These are phyloP conservation scores for Epichloe baconii DNA, from an alignment of 2,329 filamentous ascomycete genomes.

Conservation along the genomic window DNA sequence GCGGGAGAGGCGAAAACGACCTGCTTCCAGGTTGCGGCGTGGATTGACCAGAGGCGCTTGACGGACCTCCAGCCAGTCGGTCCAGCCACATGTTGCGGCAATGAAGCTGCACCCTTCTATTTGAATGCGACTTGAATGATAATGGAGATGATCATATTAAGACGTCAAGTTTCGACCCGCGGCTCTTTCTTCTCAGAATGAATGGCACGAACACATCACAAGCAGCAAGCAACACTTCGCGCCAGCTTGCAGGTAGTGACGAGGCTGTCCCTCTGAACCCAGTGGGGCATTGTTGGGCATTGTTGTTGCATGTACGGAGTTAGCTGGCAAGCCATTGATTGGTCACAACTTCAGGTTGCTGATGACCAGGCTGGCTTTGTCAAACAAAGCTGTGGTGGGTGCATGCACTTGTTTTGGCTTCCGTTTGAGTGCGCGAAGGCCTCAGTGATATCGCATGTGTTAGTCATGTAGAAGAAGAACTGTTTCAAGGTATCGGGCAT, in stretches of 20 bases:
- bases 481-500: no score
- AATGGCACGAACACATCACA: background rate
- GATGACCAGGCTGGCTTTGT: no score
- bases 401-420: no score
- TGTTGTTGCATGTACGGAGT: background rate
- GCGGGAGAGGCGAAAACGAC: constrained; percentile 57
- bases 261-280: background rate
- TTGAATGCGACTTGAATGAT: background rate
- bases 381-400: no score
- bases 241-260: background rate
- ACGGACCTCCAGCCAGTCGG: constrained; percentile 58
- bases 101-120: background rate
- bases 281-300: background rate
- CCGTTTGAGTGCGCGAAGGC: no score
- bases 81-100: constrained; percentile 68
- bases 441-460: no score
- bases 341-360: background rate
- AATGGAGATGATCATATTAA: background rate
- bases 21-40: constrained; percentile 52
- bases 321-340: background rate
- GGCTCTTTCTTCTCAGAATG: background rate
- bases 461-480: no score
- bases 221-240: background rate
- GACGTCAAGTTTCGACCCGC: background rate
- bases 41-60: constrained; percentile 42